phyloP scores from a whole-genome alignment of 2,329 filamentous ascomycete species.

The Bipolaris bicolor region DNA sequence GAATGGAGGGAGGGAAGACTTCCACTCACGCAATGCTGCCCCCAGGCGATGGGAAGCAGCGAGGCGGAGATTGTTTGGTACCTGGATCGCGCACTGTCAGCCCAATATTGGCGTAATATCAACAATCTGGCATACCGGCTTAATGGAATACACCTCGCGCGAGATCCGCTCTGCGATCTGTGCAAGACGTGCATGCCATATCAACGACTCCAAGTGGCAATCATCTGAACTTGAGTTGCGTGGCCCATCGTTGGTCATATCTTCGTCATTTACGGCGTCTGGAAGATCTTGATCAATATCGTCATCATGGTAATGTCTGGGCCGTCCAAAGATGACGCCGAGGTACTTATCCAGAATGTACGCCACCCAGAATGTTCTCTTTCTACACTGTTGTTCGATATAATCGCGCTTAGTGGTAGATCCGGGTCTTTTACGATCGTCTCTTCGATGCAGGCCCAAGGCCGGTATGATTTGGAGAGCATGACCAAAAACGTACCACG shows the following conservation, averaged over 20 bases:
- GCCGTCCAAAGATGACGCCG: conserved; percentile 26
- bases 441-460: conserved; percentile 51
- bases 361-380: conserved; percentile 66
- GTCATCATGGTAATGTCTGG: conserved; percentile 56
- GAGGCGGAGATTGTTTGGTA: conserved; percentile 45
- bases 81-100: background rate
- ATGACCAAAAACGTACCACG: conserved; percentile 65
- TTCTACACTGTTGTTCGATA: conserved; percentile 59
- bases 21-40: conserved; percentile 45
- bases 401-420: conserved; percentile 44
- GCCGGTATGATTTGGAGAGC: conserved; percentile 59
- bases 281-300: conserved; percentile 68
- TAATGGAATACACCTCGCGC: conserved; percentile 43
- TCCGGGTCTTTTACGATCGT: conserved; percentile 36
- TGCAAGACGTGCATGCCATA: conserved; percentile 54
- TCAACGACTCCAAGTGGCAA: conserved; percentile 58
- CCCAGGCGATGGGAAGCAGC: conserved; percentile 50
- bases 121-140: conserved; percentile 22
- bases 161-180: conserved; percentile 42
- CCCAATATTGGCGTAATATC: background rate
- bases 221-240: conserved; percentile 43
- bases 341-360: conserved; percentile 68
- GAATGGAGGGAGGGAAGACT: conserved; percentile 49
- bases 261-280: conserved; percentile 61
- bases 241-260: conserved; percentile 57